Conservation (phyloP, 2,329 filamentous ascomycete species). For the Stemphylium lycopersici region DNA sequence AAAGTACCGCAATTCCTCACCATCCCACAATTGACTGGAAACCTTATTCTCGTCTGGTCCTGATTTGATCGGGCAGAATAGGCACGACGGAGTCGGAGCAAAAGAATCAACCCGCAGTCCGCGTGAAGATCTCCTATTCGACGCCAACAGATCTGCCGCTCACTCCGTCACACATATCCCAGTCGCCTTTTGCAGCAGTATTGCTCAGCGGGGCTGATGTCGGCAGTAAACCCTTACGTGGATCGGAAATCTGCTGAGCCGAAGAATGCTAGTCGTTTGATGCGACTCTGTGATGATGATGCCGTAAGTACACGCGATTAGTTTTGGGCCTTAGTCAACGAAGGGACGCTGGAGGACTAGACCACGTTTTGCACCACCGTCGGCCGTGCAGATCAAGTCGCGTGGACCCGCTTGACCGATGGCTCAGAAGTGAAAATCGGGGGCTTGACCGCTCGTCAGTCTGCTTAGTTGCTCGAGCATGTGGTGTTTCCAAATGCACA, state of each 20-base stretch:
- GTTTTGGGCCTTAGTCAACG: constrained; percentile 1
- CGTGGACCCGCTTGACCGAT: not conserved
- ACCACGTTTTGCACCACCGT: constrained; percentile 3
- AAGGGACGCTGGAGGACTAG: not conserved
- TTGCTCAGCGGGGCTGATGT: not conserved
- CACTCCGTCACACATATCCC: not conserved
- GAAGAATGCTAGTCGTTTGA: not conserved
- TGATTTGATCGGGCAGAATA: not conserved
- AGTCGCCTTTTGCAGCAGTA: not conserved
- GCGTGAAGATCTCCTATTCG: not conserved
- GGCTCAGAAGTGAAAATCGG: not conserved
- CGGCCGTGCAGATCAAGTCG: constrained; percentile 7
- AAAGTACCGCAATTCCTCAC: too few species aligned
- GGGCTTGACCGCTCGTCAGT: constrained; percentile 1
- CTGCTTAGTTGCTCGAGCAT: not conserved
- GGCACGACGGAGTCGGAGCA: not conserved
- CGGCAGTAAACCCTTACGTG: not conserved
- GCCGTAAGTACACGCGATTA: constrained; percentile 1
- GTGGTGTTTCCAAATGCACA: not conserved
- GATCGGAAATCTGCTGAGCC: not conserved
- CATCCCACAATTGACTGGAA: too few species aligned
- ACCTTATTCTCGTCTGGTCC: not conserved
- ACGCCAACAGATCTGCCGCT: not conserved
- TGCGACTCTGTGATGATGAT: not conserved
- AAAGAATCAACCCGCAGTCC: not conserved